Base-by-base conservation (phyloP, 352 stramenopile species). In the Phytophthora cactorum region DNA sequence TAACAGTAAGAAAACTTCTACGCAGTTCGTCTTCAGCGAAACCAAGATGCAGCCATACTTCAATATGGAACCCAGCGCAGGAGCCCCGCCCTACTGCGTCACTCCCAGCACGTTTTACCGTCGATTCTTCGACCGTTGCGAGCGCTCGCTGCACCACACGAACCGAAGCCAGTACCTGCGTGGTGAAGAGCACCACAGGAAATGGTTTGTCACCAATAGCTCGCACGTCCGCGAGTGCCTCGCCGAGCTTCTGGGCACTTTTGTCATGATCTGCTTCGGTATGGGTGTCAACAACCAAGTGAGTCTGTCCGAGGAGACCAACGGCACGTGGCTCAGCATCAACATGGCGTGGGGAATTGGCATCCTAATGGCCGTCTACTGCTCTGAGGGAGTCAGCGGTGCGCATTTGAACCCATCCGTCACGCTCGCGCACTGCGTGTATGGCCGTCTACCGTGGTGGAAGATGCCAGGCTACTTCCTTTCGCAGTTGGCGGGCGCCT, bases 201-300 rank as follows among this genome's bases (percentile, higher is more conserved):
- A 71, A 14, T 71, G 63, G 63, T 71, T 71, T 10, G 49, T 71
- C 12, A 54, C 28, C 3, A 39, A 34, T 17, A 46, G 50, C 28
- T n/a, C 34, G 4, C 63, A 71, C 45, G 27, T 64, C 38, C 63
- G 63, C 11, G 63, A 70, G 12, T 70, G 63, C 17, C 28, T 66
- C 4, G 28, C 55, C 2, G 63, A 70, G 25, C 52, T 70, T 5
- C 14, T 70, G 3, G 63, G 63, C 11, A 70, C 63, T 10, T 70
- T 70, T 34, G 55, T 70, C 25, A 70, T 70, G 63, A 32, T 70
- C 31, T 45, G 31, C 39, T 70, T 70, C 55, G 63, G 63, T n/a
- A 59, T 66, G 55, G 63, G 63, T 8, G 63, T 70, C 4, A 70
- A 70, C 31, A 70, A 70, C 63, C 63, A 70, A 60, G 63, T 70